phyloP scores from a whole-genome alignment of 257 asterid genomes.

The Solanum chaucha region DNA sequence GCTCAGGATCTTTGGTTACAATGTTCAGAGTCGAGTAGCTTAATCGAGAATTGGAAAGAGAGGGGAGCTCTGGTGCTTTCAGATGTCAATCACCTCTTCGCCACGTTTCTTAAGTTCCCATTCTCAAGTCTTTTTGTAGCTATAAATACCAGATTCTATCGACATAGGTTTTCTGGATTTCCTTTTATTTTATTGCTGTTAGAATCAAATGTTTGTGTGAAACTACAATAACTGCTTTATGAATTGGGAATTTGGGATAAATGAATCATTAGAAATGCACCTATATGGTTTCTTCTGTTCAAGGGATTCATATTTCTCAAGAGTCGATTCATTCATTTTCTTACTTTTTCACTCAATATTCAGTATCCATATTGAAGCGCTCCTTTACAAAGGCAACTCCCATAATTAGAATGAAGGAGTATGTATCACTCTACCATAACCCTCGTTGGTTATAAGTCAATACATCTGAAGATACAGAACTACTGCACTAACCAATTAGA shows the following conservation, averaged over 20 bases:
- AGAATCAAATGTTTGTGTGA: neutral
- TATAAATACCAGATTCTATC: neutral
- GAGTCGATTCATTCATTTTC: neutral
- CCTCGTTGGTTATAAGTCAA: too few relatives aligned
- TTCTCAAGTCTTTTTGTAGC: neutral
- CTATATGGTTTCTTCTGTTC: neutral
- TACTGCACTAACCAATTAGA: neutral
- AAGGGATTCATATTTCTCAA: neutral
- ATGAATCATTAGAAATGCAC: neutral
- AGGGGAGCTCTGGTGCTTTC: neutral
- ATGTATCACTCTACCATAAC: too few relatives aligned
- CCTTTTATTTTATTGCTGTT: neutral
- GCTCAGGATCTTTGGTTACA: neutral
- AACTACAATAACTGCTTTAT: neutral
- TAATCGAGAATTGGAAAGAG: neutral
- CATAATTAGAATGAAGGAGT: neutral
- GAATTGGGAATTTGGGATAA: neutral
- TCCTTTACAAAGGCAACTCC: too few relatives aligned
- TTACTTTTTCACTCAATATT: neutral
- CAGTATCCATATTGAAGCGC: neutral
- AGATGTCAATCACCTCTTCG: neutral
- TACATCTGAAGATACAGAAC: neutral
- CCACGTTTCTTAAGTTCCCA: neutral
- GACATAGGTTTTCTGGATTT: neutral
- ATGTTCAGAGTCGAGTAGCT: neutral